Percentiles rank a stretch among this genome's conserved stretches.
phyloP scores from a whole-genome alignment of 75 land plant genomes.

The Larix kaempferi region DNA sequence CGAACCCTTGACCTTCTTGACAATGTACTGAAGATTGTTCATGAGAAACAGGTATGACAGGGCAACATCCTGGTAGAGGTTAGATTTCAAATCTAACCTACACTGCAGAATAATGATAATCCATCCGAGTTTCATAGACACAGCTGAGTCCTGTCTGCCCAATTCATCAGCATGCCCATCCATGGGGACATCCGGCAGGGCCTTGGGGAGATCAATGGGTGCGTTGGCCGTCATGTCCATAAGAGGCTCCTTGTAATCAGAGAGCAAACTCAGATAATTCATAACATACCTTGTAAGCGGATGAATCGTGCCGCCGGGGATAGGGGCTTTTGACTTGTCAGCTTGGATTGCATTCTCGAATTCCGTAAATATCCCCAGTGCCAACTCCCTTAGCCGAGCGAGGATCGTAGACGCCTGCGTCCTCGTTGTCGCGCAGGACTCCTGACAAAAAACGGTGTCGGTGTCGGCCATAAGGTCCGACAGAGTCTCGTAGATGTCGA shows the following conservation, averaged over 20 bases:
- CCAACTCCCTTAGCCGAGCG: constrained; percentile 43
- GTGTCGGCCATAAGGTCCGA: constrained; percentile 54
- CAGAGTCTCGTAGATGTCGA: constrained; percentile 54
- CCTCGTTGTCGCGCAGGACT: constrained; percentile 34
- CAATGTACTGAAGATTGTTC: constrained; percentile 60
- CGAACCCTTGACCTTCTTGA: constrained; percentile 35
- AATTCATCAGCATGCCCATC: constrained; percentile 3
- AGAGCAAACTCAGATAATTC: constrained; percentile 58
- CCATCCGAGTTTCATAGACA: constrained; percentile 50
- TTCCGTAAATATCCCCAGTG: constrained; percentile 37
- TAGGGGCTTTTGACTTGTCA: constrained; percentile 48
- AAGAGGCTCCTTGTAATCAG: constrained; percentile 42
- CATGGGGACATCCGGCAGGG: constrained; percentile 4
- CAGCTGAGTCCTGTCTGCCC: constrained; percentile 3
- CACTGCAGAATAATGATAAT: constrained; percentile 51
- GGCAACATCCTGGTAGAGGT: constrained; percentile 44
- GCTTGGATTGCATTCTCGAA: constrained; percentile 67
- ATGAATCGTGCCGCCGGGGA: constrained; percentile 65
- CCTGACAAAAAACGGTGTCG: constrained; percentile 46
- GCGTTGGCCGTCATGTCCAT: constrained; percentile 39
- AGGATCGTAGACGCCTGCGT: constrained; percentile 47
- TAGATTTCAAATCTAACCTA: constrained; percentile 50
- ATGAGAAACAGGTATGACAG: constrained; percentile 52
- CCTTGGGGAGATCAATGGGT: constrained; percentile 14
- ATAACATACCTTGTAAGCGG: constrained; percentile 58